Conservation (phyloP, 495 filamentous ascomycete genomes). For the Aspergillus baeticus region DNA sequence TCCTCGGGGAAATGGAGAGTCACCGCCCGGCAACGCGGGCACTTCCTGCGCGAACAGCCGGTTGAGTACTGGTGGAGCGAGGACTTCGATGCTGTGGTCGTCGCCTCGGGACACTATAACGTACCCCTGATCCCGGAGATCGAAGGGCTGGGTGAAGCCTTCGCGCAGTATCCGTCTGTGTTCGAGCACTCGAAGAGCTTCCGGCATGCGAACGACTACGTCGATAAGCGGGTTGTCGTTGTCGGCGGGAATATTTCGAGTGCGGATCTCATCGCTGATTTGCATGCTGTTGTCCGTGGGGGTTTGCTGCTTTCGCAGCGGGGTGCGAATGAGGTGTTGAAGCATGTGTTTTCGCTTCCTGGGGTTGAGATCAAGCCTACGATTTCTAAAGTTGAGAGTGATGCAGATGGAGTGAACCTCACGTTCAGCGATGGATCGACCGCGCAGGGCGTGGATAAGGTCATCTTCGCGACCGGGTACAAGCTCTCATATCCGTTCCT, state of each 20-base stretch:
- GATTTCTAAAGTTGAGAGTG: constrained; percentile 13
- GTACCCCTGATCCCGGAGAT: constrained; percentile 64
- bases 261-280: constrained; percentile 27
- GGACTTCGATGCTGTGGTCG: constrained; percentile 64
- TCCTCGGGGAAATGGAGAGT: constrained; percentile 24
- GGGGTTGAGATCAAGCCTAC: constrained; percentile 22
- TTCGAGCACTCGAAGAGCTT: constrained; percentile 32
- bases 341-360: constrained; percentile 24
- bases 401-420: not conserved
- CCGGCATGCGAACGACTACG: constrained; percentile 25
- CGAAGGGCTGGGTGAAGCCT: constrained; percentile 14
- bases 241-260: constrained; percentile 32
- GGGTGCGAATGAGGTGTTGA: constrained; percentile 19
- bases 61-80: constrained; percentile 35
- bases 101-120: constrained; percentile 75
- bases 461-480: constrained; percentile 55
- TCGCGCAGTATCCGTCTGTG: constrained; percentile 11
- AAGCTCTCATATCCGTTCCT: constrained; percentile 45
- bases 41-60: constrained; percentile 5
- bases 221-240: constrained; percentile 28
- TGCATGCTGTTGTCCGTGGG: constrained; percentile 25
- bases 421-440: constrained; percentile 38
- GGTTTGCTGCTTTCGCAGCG: constrained; percentile 24
- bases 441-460: constrained; percentile 41
- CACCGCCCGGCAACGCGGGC: constrained; percentile 23